Evolutionary conservation across 176 grass and related monocot genomes (phyloP).

Genomic region (Zoysia pacifica): DNA sequence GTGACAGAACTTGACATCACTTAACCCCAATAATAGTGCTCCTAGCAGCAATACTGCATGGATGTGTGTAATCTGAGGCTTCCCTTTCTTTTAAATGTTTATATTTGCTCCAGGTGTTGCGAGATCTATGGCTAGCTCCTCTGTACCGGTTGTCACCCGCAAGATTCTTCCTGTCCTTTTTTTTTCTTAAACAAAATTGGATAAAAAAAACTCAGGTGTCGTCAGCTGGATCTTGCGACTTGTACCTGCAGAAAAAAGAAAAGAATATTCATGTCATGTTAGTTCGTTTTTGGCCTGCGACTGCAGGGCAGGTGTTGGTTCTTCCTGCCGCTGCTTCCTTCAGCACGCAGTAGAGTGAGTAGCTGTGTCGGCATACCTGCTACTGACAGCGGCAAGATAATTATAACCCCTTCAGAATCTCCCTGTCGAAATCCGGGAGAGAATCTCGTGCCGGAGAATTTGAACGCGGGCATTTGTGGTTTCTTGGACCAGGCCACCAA

Average conservation of each 20-base stretch:
- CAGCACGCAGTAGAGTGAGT: constrained; percentile 3
- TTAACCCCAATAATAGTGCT: background rate
- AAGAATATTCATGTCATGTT: constrained; percentile 31
- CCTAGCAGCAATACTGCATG: background rate
- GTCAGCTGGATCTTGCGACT: constrained; percentile 35
- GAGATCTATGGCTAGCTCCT: constrained; percentile 20
- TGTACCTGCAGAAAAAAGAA: background rate
- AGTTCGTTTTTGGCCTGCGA: constrained; percentile 26
- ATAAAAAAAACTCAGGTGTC: too few relatives aligned
- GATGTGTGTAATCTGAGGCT: background rate
- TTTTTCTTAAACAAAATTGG: too few relatives aligned
- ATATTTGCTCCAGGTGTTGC: constrained; percentile 25
- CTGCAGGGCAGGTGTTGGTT: constrained; percentile 1
- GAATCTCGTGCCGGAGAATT: too few relatives aligned
- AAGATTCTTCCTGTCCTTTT: constrained; percentile 16
- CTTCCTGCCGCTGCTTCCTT: constrained; percentile 21
- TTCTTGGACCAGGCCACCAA: too few relatives aligned
- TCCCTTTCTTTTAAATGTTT: background rate
- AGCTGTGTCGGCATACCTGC: constrained; percentile 51
- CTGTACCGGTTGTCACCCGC: constrained; percentile 24
- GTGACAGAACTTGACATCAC: constrained; percentile 8
- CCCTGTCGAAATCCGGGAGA: too few relatives aligned
- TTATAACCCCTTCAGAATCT: background rate
- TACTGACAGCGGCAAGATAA: constrained; percentile 26
- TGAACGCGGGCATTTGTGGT: too few relatives aligned